Evolutionary conservation across 495 filamentous ascomycete genomes (phyloP).

Genomic region (Extremus antarcticus): DNA sequence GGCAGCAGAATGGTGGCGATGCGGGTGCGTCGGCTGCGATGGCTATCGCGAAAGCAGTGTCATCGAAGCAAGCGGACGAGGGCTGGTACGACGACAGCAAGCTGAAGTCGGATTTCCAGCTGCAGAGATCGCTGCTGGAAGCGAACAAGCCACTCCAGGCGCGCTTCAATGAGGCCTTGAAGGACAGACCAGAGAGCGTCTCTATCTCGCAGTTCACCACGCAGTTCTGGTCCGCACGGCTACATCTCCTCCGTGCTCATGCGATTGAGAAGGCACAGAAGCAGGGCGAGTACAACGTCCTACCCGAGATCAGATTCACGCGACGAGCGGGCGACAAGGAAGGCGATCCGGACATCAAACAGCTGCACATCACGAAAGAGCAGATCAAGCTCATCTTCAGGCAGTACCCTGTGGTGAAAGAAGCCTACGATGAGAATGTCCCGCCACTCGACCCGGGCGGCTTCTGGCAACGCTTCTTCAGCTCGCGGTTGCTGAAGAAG

Average conservation of each 20-base stretch:
- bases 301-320: slow-evolving; percentile 64
- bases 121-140: slow-evolving; percentile 79
- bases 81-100: slow-evolving; percentile 65
- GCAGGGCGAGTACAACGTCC: slow-evolving; percentile 80
- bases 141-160: slow-evolving; percentile 58
- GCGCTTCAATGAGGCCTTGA: slow-evolving; percentile 70
- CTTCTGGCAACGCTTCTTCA: slow-evolving; percentile 91
- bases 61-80: slow-evolving; percentile 34
- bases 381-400: slow-evolving; percentile 87
- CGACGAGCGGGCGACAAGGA: slow-evolving; percentile 1
- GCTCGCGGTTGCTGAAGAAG: slow-evolving; percentile 78
- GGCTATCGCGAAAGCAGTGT: slow-evolving; percentile 48
- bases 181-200: slow-evolving; percentile 70
- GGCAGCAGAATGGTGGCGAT: slow-evolving; percentile 32
- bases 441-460: slow-evolving; percentile 54
- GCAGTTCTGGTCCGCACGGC: slow-evolving; percentile 85
- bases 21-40: slow-evolving; percentile 41
- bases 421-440: slow-evolving; percentile 87
- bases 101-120: slow-evolving; percentile 58
- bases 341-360: slow-evolving; percentile 14
- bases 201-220: slow-evolving; percentile 64
- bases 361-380: slow-evolving; percentile 74
- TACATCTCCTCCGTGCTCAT: slow-evolving; percentile 76
- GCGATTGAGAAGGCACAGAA: slow-evolving; percentile 79
- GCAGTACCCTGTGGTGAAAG: slow-evolving; percentile 83